Conservation (phyloP, 768 basidiomycete species). For the Boletus coccyginus region DNA sequence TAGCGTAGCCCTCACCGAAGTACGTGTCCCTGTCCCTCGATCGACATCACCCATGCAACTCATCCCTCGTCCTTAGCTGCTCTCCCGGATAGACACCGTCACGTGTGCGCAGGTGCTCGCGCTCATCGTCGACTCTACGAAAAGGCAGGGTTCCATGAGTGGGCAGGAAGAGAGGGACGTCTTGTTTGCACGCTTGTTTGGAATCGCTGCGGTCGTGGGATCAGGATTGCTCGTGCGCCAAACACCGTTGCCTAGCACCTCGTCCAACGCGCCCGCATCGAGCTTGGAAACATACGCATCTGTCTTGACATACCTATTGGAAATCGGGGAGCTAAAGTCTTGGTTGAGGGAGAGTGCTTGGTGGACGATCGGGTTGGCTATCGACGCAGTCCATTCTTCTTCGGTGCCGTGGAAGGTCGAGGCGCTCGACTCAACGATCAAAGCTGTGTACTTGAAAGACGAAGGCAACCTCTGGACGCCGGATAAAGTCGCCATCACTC, state of each 20-base stretch:
- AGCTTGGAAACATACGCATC: constrained; percentile 57
- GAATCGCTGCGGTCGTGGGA: constrained; percentile 78
- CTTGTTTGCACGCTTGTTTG: constrained; percentile 90
- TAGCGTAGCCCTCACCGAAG: constrained; percentile 94
- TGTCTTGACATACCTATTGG: constrained; percentile 57
- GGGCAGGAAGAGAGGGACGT: constrained; percentile 93
- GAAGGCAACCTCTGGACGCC: constrained; percentile 61
- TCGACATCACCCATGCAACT: not conserved
- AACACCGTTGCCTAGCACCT: constrained; percentile 49
- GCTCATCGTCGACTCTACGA: constrained; percentile 71
- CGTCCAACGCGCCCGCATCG: constrained; percentile 52
- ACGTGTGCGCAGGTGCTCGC: constrained; percentile 73
- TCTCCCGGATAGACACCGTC: constrained; percentile 75
- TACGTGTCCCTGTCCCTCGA: constrained; percentile 35
- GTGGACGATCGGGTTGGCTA: constrained; percentile 70
- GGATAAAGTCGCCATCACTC: constrained; percentile 80
- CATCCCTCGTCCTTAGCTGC: constrained; percentile 48
- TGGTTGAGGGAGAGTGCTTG: constrained; percentile 92
- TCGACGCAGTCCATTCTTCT: constrained; percentile 58
- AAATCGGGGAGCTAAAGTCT: constrained; percentile 77
- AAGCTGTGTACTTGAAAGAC: constrained; percentile 43
- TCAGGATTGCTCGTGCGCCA: constrained; percentile 77
- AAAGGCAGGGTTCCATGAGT: constrained; percentile 71
- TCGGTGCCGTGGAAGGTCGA: constrained; percentile 69
- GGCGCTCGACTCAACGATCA: constrained; percentile 51